Base-by-base conservation (phyloP, 306 rosid species). In the Corylus americana region DNA sequence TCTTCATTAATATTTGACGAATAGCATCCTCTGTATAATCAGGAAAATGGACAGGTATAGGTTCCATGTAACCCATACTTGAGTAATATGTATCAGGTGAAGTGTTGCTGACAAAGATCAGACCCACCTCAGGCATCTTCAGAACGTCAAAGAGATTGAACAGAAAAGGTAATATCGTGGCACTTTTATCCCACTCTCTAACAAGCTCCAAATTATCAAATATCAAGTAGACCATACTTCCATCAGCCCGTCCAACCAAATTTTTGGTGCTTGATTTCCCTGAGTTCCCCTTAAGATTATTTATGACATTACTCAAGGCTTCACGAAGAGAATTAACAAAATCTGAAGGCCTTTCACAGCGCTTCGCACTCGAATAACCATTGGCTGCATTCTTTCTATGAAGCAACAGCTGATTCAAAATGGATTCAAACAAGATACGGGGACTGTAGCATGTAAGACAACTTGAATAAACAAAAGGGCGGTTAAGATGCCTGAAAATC, bases 131-230 rank as follows among this genome's bases (percentile, higher is more conserved):
- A 0, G 90, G 94, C 88, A 90, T 84, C 79, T 91, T 95, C 73
- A 95, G 87, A 77, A 90, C 57, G 70, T 91, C 96, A 79, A 88
- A 77, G 77, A 95, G 94, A 85, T 95, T 95, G 73, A 92, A 91
- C 55, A 92, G 81, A 12, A 95, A 83, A 27, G 97, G 93, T 51
- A 93, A 42, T 78, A 93, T 70, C 39, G 84, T 91, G 58, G 88
- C 90, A 87, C 92, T 91, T 78, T 90, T 95, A 71, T 92, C 98
- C 98, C 99, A 95, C 77, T 86, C 96, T 83, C 88, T 85, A 81
- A 91, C 85, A 84, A 88, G 93, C 79, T 95, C 95, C 78, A 92
- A 79, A 78, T 91, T 90, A 80, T 92, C 97, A 54, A 94, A 92
- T 55, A 94, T 88, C 89, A 94, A 82, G 88, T 94, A 92, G 79